Evolutionary conservation across 768 basidiomycete species (phyloP).

Genomic region (Amanita jacksonii): DNA sequence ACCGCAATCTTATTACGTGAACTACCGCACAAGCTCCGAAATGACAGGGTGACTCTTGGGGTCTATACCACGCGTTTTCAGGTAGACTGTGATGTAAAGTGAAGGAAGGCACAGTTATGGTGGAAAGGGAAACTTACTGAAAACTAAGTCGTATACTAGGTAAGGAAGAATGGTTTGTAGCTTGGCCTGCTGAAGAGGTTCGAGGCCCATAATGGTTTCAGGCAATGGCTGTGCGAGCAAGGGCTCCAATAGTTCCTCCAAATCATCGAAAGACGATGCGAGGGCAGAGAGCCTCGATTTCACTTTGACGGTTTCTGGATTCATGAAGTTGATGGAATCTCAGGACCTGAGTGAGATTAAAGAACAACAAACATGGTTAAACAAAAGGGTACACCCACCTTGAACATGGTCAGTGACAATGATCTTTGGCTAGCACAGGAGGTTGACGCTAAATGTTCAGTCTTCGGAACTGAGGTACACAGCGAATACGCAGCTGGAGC

Average conservation of each 20-base stretch:
- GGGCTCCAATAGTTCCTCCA: constrained; percentile 59
- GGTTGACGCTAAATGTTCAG: constrained; percentile 27
- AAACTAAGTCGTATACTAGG: constrained; percentile 76
- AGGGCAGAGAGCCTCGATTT: constrained; percentile 41
- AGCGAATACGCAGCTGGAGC: constrained; percentile 92
- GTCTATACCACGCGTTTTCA: constrained; percentile 73
- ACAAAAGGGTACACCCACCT: constrained; percentile 18
- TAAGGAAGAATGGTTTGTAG: constrained; percentile 75
- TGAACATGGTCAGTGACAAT: constrained; percentile 33
- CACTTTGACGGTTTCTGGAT: constrained; percentile 36
- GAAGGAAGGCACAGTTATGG: neutral
- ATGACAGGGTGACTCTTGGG: constrained; percentile 72
- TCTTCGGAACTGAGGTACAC: constrained; percentile 92
- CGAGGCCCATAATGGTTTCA: constrained; percentile 53
- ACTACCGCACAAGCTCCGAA: constrained; percentile 47
- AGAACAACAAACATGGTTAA: constrained; percentile 20
- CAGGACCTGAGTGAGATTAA: neutral
- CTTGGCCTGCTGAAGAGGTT: constrained; percentile 75
- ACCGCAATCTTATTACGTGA: neutral
- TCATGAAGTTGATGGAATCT: constrained; percentile 21
- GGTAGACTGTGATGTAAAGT: constrained; percentile 47
- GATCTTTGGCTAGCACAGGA: constrained; percentile 3
- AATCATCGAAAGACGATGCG: constrained; percentile 50
- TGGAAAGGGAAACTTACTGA: constrained; percentile 41
- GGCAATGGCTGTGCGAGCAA: constrained; percentile 59